Conservation (phyloP, 2,329 filamentous ascomycete genomes). For the Penicillium sp. region DNA sequence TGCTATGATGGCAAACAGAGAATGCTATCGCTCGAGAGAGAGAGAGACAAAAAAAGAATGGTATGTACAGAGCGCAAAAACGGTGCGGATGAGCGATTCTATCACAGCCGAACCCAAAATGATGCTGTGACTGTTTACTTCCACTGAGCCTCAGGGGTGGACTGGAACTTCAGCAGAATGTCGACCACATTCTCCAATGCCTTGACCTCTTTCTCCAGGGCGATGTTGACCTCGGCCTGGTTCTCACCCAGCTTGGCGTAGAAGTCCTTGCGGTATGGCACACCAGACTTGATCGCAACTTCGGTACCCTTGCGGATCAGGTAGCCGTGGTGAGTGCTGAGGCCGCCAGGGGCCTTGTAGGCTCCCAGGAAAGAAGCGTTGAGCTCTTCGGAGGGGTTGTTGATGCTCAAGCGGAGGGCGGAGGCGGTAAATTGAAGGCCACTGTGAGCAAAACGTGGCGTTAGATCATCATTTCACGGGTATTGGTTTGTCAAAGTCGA, state of each 20-base stretch:
- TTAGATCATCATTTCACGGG: not conserved
- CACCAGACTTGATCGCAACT: constrained; percentile 84
- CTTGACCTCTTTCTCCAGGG: constrained; percentile 66
- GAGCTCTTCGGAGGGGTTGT: constrained; percentile 66
- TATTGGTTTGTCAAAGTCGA: too few species aligned
- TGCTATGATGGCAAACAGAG: not conserved
- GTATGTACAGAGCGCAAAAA: constrained; percentile 17
- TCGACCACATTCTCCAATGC: constrained; percentile 69
- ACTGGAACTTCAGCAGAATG: constrained; percentile 65
- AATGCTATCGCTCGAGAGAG: constrained; percentile 13
- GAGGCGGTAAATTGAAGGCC: constrained; percentile 90
- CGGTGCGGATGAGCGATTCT: not conserved
- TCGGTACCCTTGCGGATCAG: constrained; percentile 80
- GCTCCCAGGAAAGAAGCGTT: constrained; percentile 77
- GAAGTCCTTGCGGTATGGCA: constrained; percentile 89
- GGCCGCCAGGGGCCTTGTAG: constrained; percentile 46
- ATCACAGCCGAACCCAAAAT: constrained; percentile 6
- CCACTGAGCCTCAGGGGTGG: constrained; percentile 48
- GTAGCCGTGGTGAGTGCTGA: constrained; percentile 67
- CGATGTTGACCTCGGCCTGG: constrained; percentile 51
- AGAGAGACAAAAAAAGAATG: constrained; percentile 4
- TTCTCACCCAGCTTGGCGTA: constrained; percentile 68
- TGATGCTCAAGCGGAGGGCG: constrained; percentile 71
- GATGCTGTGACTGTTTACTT: constrained; percentile 16
- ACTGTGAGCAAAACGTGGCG: constrained; percentile 41